Base-by-base conservation (phyloP, 192 early-diverging fungal genomes). In the Globomyces pollinis-pini region DNA sequence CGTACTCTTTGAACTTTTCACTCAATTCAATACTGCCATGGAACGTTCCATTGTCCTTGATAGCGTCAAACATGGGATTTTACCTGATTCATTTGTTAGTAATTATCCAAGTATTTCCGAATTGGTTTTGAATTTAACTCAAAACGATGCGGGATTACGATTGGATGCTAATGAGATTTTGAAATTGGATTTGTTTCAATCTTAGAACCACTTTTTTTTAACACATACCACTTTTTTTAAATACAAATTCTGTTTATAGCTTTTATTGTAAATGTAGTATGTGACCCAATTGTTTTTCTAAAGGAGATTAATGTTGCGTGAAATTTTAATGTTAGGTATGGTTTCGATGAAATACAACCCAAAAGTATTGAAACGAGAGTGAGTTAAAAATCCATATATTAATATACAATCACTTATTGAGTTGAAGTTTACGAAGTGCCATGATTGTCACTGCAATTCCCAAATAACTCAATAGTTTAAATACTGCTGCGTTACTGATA, bases 1-100 rank as follows among this genome's bases (percentile, higher is more conserved):
- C 24, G n/a, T 78, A 18, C 33, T 78, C 29, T 68, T 74, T 38
- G 76, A 78, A 45, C 47, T 78, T 16, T 73, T 75, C 32, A 64
- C 56, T 16, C 31, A 58, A 15, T 78, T 78, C 58, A 26, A 57
- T 15, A 75, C 76, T 1, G 73, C 39, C 16, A 76, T 78, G 73
- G 72, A 74, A 36, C 45, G 72, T 4, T 57, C 59, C 31, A 35
- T 66, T 35, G 43, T 64, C 7, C 53, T 55, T 5, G 24, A 20
- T 55, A 31, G 33, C 23, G 29, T 55, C 29, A 55, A 55, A n/a
- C 21, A 47, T 26, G 44, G 44, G 2, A 47, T 8, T 28, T 47
- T 47, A 12, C 44, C 44, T 6, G 28, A 47, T 6, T 20, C 23
- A 26, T 28, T 47, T 20, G 44, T 28, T 28, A 47, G 23, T n/a